Conservation (phyloP, 345 rosid species). For the Salix brachista region DNA sequence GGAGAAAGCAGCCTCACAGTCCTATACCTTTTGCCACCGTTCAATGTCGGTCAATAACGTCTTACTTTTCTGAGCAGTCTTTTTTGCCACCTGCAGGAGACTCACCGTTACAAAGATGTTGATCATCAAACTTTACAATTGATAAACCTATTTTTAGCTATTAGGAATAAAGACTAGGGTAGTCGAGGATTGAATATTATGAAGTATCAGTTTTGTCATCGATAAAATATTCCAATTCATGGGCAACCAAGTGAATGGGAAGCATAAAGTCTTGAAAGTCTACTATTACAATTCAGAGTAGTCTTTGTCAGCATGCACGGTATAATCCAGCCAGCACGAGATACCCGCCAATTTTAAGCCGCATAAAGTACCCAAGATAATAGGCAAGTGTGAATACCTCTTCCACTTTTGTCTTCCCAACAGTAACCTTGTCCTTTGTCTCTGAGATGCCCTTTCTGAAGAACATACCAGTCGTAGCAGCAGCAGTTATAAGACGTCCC, state of each 20-base stretch:
- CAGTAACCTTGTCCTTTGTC: conserved; percentile 83
- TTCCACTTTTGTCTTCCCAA: conserved; percentile 88
- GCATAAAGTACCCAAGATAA: neutral
- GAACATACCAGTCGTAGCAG: conserved; percentile 80
- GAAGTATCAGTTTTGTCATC: neutral
- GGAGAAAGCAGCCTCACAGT: conserved; percentile 9
- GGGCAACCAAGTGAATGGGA: too few relatives aligned
- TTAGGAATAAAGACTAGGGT: neutral
- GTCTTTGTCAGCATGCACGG: too few relatives aligned
- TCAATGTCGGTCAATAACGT: conserved; percentile 82
- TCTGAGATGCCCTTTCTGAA: conserved; percentile 79
- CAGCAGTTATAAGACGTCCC: conserved; percentile 73
- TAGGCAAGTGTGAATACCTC: conserved; percentile 49
- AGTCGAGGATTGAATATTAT: neutral
- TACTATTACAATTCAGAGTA: too few relatives aligned
- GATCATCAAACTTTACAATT: neutral
- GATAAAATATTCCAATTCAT: too few relatives aligned
- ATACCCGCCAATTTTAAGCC: too few relatives aligned
- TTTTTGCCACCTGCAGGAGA: conserved; percentile 71
- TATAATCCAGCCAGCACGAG: too few relatives aligned
- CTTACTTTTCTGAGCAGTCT: conserved; percentile 85
- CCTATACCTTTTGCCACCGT: conserved; percentile 90
- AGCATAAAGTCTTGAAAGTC: too few relatives aligned
- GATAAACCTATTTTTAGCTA: conserved; percentile 1
- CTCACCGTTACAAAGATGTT: conserved; percentile 12